Conservation (phyloP, 2,329 filamentous ascomycete genomes). For the Colletotrichum falcatum region DNA sequence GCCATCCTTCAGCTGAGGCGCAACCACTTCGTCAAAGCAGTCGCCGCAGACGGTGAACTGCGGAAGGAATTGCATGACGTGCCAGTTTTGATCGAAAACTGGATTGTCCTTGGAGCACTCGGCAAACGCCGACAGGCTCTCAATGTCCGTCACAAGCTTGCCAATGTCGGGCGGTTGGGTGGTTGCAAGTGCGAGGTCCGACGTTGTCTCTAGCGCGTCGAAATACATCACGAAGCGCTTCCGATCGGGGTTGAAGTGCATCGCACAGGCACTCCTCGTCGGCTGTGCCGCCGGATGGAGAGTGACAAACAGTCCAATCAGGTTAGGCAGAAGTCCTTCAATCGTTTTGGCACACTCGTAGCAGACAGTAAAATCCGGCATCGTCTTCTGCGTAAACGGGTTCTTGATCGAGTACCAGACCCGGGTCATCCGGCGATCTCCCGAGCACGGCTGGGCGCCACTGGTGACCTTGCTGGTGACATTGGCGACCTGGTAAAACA, state of each 20-base stretch:
- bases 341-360: constrained; percentile 78
- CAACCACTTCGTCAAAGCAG: constrained; percentile 85
- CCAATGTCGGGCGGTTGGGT: constrained; percentile 66
- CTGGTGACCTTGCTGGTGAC: constrained; percentile 60
- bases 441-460: constrained; percentile 68
- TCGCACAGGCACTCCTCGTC: constrained; percentile 71
- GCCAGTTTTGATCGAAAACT: constrained; percentile 75
- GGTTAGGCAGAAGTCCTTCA: constrained; percentile 78
- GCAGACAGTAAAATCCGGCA: constrained; percentile 82
- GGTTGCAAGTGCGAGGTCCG: constrained; percentile 61
- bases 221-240: constrained; percentile 70
- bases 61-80: constrained; percentile 79
- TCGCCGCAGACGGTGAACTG: constrained; percentile 88
- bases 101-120: constrained; percentile 76
- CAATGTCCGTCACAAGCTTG: constrained; percentile 73
- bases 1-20: constrained; percentile 69
- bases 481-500: constrained; percentile 77
- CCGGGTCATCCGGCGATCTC: constrained; percentile 64
- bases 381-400: constrained; percentile 69
- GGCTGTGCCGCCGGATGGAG: constrained; percentile 60
- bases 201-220: constrained; percentile 68
- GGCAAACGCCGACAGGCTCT: constrained; percentile 66
- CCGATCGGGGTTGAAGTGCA: constrained; percentile 69
- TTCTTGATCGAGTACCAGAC: constrained; percentile 84
- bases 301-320: constrained; percentile 74